Base-by-base conservation (phyloP, 257 asterid species). In the Eucommia ulmoides region DNA sequence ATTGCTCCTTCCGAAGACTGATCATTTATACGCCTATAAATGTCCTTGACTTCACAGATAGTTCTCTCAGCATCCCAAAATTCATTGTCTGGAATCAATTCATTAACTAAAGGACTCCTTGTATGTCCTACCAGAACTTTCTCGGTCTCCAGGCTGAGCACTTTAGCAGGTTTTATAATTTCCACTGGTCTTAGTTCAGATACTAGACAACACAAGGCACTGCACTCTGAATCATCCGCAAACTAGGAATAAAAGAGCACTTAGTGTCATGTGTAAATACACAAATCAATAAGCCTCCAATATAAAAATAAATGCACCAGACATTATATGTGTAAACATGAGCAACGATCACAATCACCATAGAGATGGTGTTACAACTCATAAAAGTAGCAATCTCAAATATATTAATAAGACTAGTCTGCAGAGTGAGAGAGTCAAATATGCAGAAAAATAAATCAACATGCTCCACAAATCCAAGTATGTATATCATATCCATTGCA, bases 151-250 rank as follows among this genome's bases (percentile, higher is more conserved):
- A 75, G 72, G 51, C 93, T 74, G 61, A 85, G 91, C 71, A 85
- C 65, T 79, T 85, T 82, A 50, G 93, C 81, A 38, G 98, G 98
- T 66, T 89, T 85, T 58, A 89, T 63, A 55, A 89, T 77, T 67
- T 89, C 98, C 53, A 89, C 94, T 1, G 98, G 98, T 62, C 98
- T 79, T 52, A 89, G 73, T 72, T 85, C 98, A 63, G 94, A 73
- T 61, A 89, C 72, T 59, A 89, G 73, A 70, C 84, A 80, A 74
- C 88, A 67, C 66, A 89, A 74, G 44, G 82, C 59, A 66, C 83
- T 80, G 82, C 98, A 89, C 41, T 85, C 98, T 50, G 86, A 78
- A 75, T 89, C 96, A 63, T 89, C 98, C 67, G 65, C 73, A 72
- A 89, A 85, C 98, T 89, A 92, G 33, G 65, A 56, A 65, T 55